phyloP scores from a whole-genome alignment of 2,329 filamentous ascomycete species.

The Helicocarpus griseus region DNA sequence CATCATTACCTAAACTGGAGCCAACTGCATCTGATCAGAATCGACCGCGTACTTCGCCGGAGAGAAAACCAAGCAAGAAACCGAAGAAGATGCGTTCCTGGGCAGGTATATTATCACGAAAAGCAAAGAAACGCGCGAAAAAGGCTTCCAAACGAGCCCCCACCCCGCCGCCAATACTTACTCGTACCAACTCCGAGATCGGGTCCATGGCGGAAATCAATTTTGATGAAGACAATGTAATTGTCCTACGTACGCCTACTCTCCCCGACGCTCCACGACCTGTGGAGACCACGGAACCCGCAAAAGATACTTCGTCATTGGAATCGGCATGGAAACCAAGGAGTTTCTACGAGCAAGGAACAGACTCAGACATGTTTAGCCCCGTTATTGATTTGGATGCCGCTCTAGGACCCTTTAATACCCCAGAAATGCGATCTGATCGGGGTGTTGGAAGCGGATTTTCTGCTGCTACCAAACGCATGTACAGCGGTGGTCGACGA shows the following conservation, averaged over 20 bases:
- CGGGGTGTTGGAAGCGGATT: slow-evolving; percentile 27
- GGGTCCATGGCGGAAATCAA: slow-evolving; percentile 35
- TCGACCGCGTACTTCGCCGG: slow-evolving; percentile 20
- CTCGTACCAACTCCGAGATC: slow-evolving; percentile 31
- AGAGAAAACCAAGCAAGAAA: slow-evolving; percentile 36
- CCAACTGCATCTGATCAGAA: slow-evolving; percentile 13
- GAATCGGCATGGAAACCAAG: slow-evolving; percentile 34
- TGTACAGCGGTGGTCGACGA: slow-evolving; percentile 40
- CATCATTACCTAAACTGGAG: not conserved
- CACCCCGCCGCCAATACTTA: slow-evolving; percentile 36
- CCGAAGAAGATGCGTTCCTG: slow-evolving; percentile 65
- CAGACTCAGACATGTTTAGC: slow-evolving; percentile 56
- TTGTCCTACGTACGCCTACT: slow-evolving; percentile 37
- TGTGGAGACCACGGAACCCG: slow-evolving; percentile 10
- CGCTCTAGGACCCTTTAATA: slow-evolving; percentile 85
- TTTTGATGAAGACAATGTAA: slow-evolving; percentile 41
- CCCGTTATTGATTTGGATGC: slow-evolving; percentile 91
- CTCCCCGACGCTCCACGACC: slow-evolving; percentile 24
- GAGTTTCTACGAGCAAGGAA: slow-evolving; percentile 34
- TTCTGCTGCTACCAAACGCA: slow-evolving; percentile 31
- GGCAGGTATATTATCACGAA: slow-evolving; percentile 44
- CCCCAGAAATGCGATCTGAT: slow-evolving; percentile 38
- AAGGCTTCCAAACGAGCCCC: slow-evolving; percentile 33
- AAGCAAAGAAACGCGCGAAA: slow-evolving; percentile 35
- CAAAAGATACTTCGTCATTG: slow-evolving; percentile 16